A percentile compares a stretch with the other conserved stretches of the same genome.
These are phyloP conservation scores for Phalaenopsis aphrodite DNA, from an alignment of 106 monocot genomes.

Conservation along the genomic window DNA sequence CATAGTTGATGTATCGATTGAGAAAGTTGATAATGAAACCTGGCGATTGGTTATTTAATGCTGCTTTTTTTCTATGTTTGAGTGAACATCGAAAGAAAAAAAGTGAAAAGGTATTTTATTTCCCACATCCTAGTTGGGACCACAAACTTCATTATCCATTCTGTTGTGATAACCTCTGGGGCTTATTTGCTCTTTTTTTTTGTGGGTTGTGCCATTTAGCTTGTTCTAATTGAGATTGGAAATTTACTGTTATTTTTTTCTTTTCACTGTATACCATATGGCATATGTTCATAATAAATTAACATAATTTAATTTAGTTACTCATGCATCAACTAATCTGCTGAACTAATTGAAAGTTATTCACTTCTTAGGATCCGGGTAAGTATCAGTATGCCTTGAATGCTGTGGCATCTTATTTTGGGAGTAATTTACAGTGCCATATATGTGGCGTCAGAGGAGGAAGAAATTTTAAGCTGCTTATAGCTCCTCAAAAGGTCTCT, in stretches of 20 bases:
- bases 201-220: too few species aligned
- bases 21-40: not conserved
- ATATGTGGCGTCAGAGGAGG: conserved; percentile 12
- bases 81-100: not conserved
- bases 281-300: not conserved
- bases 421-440: conserved; percentile 3
- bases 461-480: not conserved
- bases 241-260: not conserved
- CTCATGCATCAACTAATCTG: not conserved
- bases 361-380: not conserved
- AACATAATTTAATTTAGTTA: not conserved
- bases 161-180: not conserved
- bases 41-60: not conserved
- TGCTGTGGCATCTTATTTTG: not conserved
- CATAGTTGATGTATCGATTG: too few species aligned
- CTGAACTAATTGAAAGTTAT: not conserved
- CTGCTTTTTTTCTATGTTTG: not conserved
- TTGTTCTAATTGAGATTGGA: not conserved
- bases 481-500: conserved; percentile 5
- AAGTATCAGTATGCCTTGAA: not conserved
- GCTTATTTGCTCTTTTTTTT: not conserved
- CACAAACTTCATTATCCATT: not conserved
- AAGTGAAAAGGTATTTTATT: not conserved
- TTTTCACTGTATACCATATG: not conserved
- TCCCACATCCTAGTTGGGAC: not conserved